Evolutionary conservation across 2,329 filamentous ascomycete genomes (phyloP).

Genomic region (Epichloe uncinata): DNA sequence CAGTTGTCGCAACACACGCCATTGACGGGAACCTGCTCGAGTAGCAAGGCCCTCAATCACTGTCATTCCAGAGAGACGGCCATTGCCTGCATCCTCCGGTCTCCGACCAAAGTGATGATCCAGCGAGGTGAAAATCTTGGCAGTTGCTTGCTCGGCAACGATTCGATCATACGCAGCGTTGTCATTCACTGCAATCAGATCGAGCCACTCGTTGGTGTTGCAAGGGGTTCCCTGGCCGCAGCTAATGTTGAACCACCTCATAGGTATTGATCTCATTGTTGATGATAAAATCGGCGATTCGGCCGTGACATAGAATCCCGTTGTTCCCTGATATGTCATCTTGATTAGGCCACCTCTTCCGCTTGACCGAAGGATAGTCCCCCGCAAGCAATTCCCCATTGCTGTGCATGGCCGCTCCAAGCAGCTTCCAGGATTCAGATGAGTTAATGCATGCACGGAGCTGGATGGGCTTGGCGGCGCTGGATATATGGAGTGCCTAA

Average conservation of each 20-base stretch:
- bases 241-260: background rate
- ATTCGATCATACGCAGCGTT: background rate
- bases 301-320: background rate
- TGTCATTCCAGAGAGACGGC: background rate
- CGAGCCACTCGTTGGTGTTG: background rate
- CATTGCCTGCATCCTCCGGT: background rate
- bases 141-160: background rate
- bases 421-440: background rate
- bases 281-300: background rate
- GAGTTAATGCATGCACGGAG: background rate
- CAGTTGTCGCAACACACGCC: background rate
- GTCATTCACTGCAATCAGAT: background rate
- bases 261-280: background rate
- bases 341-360: background rate
- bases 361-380: too few relatives aligned
- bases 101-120: background rate
- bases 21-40: background rate
- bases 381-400: too few relatives aligned
- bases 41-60: constrained; percentile 1
- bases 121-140: background rate
- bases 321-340: background rate
- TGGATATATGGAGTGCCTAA: background rate
- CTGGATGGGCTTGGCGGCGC: background rate
- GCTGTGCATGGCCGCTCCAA: background rate
- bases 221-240: background rate